Conservation (phyloP, 371 early-diverging fungal species). For the Mucor circinelloides region DNA sequence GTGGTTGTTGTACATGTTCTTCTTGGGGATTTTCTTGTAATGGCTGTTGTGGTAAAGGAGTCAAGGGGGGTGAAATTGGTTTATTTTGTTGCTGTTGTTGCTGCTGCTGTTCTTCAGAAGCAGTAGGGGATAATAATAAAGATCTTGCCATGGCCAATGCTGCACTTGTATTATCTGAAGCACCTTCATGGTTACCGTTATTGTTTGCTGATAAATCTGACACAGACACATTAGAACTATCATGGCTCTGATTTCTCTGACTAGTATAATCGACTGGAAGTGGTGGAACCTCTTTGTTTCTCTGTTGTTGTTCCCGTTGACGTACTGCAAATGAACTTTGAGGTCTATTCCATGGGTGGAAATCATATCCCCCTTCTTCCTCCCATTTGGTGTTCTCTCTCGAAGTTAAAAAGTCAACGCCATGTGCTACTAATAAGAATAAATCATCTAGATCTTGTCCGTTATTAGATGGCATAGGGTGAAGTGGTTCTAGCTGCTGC, state of each 20-base stretch:
- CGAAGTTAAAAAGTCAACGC: constrained; percentile 43
- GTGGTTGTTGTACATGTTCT: not conserved
- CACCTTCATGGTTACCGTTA: not conserved
- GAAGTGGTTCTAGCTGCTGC: constrained; percentile 4
- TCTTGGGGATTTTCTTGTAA: not conserved
- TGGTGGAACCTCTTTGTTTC: not conserved
- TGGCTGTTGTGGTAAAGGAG: constrained; percentile 10
- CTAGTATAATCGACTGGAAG: not conserved
- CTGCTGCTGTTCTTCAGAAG: constrained; percentile 2
- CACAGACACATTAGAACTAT: not conserved
- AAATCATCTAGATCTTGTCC: constrained; percentile 32
- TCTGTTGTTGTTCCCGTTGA: constrained; percentile 14
- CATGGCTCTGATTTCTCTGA: not conserved
- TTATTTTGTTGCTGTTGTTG: constrained; percentile 9
- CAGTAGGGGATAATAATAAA: constrained; percentile 14
- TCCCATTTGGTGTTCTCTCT: constrained; percentile 51
- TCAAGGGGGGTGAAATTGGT: constrained; percentile 26
- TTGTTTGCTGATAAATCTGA: not conserved
- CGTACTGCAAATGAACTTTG: constrained; percentile 47
- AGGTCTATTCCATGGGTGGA: constrained; percentile 54
- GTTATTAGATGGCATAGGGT: constrained; percentile 11
- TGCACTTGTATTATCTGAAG: not conserved
- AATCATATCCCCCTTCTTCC: constrained; percentile 53
- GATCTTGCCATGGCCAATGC: constrained; percentile 14
- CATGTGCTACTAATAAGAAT: constrained; percentile 43